These are phyloP conservation scores for Alternaria dauci DNA, from an alignment of 2,329 filamentous ascomycete species.

Conservation along the genomic window DNA sequence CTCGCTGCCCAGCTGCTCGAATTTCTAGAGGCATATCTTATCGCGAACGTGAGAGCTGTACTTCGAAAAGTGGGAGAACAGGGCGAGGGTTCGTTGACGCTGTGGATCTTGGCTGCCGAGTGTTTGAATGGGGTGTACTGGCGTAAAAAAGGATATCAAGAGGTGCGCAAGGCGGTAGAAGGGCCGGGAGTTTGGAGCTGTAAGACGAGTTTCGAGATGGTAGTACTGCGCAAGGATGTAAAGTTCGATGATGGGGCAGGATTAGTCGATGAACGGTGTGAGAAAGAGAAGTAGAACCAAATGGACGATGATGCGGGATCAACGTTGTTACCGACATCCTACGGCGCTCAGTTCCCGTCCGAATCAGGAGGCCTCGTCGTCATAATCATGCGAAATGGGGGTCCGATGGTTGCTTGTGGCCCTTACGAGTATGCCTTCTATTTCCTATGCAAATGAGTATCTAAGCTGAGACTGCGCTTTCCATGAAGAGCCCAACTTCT, in stretches of 20 bases:
- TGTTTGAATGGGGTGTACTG: constrained; percentile 39
- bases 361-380: background rate
- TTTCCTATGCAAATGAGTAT: background rate
- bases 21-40: constrained; percentile 21
- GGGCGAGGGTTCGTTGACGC: background rate
- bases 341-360: accelerated
- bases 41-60: constrained; percentile 5
- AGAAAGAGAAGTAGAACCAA: background rate
- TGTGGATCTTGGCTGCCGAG: constrained; percentile 39
- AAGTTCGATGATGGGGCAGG: constrained; percentile 3
- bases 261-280: background rate
- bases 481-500: no score
- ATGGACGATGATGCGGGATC: background rate
- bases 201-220: constrained; percentile 33
- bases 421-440: background rate
- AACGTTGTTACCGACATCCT: accelerated
- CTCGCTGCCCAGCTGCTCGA: constrained; percentile 25
- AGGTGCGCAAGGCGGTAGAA: constrained; percentile 22
- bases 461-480: no score
- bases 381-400: background rate
- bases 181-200: constrained; percentile 31
- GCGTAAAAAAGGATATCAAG: constrained; percentile 33
- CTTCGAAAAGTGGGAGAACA: background rate
- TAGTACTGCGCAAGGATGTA: constrained; percentile 31
- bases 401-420: background rate